Conservation (phyloP, 139 green algal genomes). For the Auxenochlorella pyrenoidosa region DNA sequence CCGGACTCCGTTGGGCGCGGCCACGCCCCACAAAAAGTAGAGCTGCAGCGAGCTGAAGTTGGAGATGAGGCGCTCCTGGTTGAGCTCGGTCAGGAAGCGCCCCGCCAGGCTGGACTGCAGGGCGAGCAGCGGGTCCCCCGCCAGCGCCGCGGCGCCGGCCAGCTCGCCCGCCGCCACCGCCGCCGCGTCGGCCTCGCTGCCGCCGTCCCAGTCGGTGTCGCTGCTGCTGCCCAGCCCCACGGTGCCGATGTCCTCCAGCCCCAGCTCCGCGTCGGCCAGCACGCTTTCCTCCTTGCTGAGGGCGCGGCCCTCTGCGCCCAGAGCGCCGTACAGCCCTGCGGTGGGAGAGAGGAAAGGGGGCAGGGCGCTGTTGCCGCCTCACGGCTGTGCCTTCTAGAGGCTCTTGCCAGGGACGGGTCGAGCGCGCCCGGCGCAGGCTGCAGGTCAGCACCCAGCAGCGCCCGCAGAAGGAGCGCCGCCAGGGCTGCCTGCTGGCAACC, state of each 20-base stretch:
- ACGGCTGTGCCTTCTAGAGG: no score
- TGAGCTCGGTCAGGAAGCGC: constrained; percentile 18
- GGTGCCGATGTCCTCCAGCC: neutral
- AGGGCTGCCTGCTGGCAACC: no score
- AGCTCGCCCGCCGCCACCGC: constrained; percentile 19
- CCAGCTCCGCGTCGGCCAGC: constrained; percentile 25
- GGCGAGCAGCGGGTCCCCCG: constrained; percentile 29
- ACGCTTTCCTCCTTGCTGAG: constrained; percentile 31
- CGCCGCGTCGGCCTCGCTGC: neutral
- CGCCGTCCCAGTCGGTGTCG: neutral
- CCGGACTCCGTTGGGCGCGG: constrained; percentile 30
- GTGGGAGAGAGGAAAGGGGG: neutral
- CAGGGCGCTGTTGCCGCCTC: neutral
- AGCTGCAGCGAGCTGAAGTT: constrained; percentile 56
- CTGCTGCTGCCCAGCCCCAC: neutral
- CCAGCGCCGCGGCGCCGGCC: neutral
- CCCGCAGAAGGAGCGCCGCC: no score
- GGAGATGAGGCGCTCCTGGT: constrained; percentile 38
- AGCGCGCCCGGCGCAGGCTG: no score
- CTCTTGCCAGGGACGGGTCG: no score
- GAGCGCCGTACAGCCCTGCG: constrained; percentile 37
- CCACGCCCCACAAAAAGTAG: constrained; percentile 18
- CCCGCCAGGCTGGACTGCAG: constrained; percentile 30
- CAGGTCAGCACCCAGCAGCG: no score
- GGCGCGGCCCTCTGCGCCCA: constrained; percentile 27